Percentiles rank a stretch among this genome's conserved stretches.
Evolutionary conservation across 345 rosid species (phyloP).

Genomic region (Adansonia digitata): DNA sequence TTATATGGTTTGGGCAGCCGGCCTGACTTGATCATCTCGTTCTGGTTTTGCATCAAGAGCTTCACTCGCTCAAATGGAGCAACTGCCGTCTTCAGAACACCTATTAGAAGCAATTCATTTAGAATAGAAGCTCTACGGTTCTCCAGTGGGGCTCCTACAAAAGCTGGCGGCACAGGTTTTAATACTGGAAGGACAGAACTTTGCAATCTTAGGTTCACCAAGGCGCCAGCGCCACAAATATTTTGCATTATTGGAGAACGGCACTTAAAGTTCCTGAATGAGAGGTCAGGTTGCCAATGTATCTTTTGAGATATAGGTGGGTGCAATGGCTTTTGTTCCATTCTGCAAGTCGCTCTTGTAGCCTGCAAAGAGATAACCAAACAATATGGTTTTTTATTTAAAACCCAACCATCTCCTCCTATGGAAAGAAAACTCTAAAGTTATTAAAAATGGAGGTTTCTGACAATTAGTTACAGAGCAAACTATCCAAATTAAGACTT

Average conservation of each 20-base stretch:
- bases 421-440: too few relatives aligned
- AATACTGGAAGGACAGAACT: neutral
- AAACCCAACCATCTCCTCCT: too few relatives aligned
- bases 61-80: constrained; percentile 76
- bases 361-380: neutral
- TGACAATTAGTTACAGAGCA: too few relatives aligned
- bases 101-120: constrained; percentile 29
- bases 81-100: constrained; percentile 48
- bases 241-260: neutral
- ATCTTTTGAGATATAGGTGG: neutral
- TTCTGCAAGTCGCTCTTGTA: neutral
- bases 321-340: neutral
- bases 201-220: neutral
- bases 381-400: too few relatives aligned
- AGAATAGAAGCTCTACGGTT: constrained; percentile 21
- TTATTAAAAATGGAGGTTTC: too few relatives aligned
- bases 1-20: constrained; percentile 68
- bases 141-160: constrained; percentile 54
- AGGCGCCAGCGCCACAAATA: neutral
- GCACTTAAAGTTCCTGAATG: neutral
- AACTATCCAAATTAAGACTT: neutral
- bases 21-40: constrained; percentile 58
- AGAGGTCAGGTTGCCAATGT: neutral
- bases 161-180: constrained; percentile 20
- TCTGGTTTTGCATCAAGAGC: constrained; percentile 77